Evolutionary conservation across 2,329 filamentous ascomycete genomes (phyloP).

Genomic region (Rutstroemia sp.): DNA sequence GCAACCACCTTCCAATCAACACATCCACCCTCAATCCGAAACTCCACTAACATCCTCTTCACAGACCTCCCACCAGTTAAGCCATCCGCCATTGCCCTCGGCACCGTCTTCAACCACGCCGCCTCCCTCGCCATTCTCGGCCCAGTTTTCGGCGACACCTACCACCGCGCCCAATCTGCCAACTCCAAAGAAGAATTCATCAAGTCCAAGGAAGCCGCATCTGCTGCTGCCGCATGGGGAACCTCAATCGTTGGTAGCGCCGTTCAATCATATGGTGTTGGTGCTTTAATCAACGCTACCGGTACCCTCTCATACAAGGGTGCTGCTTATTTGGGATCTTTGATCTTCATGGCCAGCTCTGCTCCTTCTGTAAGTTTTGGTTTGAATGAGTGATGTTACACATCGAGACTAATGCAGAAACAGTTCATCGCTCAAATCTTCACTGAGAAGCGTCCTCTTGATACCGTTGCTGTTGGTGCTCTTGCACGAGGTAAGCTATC

Average conservation of each 20-base stretch:
- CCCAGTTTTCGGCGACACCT: slow-evolving; percentile 89
- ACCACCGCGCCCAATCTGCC: slow-evolving; percentile 82
- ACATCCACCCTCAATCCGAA: not conserved
- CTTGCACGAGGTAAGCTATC: slow-evolving; percentile 53
- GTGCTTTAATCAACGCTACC: slow-evolving; percentile 87
- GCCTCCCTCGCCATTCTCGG: slow-evolving; percentile 80
- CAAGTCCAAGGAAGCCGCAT: slow-evolving; percentile 84
- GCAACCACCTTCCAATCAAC: not conserved
- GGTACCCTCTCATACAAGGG: slow-evolving; percentile 96
- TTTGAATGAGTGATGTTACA: not conserved
- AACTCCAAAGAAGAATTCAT: slow-evolving; percentile 97
- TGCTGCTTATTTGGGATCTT: slow-evolving; percentile 80
- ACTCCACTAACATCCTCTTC: not conserved
- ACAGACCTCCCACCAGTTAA: slow-evolving; percentile 72
- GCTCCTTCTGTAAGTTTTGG: slow-evolving; percentile 69
- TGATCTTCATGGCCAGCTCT: slow-evolving; percentile 88
- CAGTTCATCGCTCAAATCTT: slow-evolving; percentile 83
- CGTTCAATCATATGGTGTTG: slow-evolving; percentile 83
- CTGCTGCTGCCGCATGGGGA: slow-evolving; percentile 82
- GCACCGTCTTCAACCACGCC: slow-evolving; percentile 92
- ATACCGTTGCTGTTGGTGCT: slow-evolving; percentile 80
- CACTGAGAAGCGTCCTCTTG: slow-evolving; percentile 84
- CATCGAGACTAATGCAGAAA: not conserved
- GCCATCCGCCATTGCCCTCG: slow-evolving; percentile 94
- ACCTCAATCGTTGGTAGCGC: slow-evolving; percentile 84